Conservation (phyloP, 1,139 yeast genomes). For the Geotrichum bryndzae region DNA sequence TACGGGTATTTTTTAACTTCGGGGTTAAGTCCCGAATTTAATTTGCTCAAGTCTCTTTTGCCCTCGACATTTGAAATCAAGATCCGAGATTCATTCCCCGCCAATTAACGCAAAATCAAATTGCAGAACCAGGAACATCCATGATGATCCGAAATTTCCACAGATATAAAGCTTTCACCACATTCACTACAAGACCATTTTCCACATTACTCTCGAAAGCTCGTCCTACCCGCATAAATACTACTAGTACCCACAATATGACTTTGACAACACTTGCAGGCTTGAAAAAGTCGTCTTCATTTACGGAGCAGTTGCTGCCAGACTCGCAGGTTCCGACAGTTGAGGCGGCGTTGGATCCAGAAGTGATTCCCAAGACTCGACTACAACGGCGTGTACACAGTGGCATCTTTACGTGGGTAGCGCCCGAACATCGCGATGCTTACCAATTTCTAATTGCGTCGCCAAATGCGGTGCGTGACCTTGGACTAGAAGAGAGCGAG, state of each 20-base stretch:
- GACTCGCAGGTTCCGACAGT: conserved; percentile 54
- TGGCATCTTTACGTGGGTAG: conserved; percentile 46
- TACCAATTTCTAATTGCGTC: conserved; percentile 57
- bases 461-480: conserved; percentile 52
- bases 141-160: background rate
- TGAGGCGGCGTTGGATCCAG: conserved; percentile 44
- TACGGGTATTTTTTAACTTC: background rate
- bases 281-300: conserved; percentile 41
- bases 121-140: background rate
- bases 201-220: background rate
- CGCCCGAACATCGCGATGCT: conserved; percentile 29
- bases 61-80: background rate
- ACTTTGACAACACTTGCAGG: conserved; percentile 19
- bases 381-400: conserved; percentile 74
- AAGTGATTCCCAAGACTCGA: conserved; percentile 37
- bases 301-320: conserved; percentile 49
- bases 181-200: background rate
- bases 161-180: background rate
- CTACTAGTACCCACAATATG: background rate
- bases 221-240: background rate
- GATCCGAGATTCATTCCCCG: background rate
- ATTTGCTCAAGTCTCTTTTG: background rate
- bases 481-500: conserved; percentile 46
- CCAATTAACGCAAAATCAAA: background rate
- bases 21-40: background rate